These are phyloP conservation scores for Vanderwaltozyma verrucispora DNA, from an alignment of 805 yeast genomes.

Conservation along the genomic window DNA sequence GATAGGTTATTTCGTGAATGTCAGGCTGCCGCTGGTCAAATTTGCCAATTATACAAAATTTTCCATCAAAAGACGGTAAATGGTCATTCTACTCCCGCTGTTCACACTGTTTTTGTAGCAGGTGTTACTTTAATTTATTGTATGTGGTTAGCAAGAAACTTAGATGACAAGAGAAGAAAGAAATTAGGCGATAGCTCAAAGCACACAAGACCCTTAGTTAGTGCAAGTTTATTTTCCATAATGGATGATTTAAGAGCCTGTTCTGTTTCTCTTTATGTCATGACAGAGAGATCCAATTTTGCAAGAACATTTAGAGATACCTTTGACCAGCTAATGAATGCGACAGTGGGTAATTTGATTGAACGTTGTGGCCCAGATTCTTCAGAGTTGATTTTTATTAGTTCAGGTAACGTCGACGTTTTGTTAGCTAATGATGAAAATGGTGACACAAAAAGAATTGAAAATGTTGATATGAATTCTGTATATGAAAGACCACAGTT, in stretches of 20 bases:
- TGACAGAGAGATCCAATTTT: conserved; percentile 56
- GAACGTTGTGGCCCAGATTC: conserved; percentile 57
- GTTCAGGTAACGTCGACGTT: conserved; percentile 1
- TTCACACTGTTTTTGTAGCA: conserved; percentile 58
- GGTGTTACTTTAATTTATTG: conserved; percentile 60
- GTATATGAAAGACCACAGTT: background rate
- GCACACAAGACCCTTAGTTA: conserved; percentile 49
- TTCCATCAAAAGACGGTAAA: conserved; percentile 51
- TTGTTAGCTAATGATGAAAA: conserved; percentile 2
- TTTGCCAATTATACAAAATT: conserved; percentile 52
- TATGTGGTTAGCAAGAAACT: conserved; percentile 54
- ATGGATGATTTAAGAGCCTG: conserved; percentile 58
- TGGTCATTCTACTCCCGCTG: conserved; percentile 57
- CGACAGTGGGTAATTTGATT: conserved; percentile 51
- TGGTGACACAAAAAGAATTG: conserved; percentile 3
- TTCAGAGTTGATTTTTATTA: conserved; percentile 39
- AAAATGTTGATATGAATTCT: background rate
- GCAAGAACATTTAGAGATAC: conserved; percentile 55
- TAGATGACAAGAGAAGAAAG: conserved; percentile 46
- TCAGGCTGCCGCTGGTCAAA: conserved; percentile 63
- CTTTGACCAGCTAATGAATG: conserved; percentile 55
- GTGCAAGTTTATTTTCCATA: conserved; percentile 43
- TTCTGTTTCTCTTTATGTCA: conserved; percentile 50
- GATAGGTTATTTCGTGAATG: conserved; percentile 53
- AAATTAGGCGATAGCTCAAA: conserved; percentile 47